Conservation (phyloP, 306 rosid species). For the Dalbergia oliveri region DNA sequence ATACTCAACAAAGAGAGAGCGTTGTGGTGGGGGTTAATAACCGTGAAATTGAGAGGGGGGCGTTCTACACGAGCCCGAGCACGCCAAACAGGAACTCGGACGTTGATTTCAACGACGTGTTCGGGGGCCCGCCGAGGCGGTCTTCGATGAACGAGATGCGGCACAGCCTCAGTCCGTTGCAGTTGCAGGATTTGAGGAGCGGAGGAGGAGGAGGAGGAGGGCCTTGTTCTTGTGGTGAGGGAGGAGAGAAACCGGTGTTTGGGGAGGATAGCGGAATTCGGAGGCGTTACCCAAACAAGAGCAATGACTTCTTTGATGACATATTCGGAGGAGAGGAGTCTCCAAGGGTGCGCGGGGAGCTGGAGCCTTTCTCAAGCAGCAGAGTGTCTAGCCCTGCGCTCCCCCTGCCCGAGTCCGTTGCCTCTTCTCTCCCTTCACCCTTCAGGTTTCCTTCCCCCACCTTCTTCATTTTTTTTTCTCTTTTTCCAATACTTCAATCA, state of each 20-base stretch:
- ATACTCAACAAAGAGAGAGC: slow-evolving; percentile 69
- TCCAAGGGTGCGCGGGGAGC: slow-evolving; percentile 8
- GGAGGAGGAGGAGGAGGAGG: slow-evolving; percentile 36
- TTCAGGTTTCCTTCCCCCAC: slow-evolving; percentile 61
- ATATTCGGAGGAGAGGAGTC: slow-evolving; percentile 77
- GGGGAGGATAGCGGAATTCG: slow-evolving; percentile 64
- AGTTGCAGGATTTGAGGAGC: slow-evolving; percentile 34
- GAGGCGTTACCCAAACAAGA: slow-evolving; percentile 58
- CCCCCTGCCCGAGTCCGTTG: slow-evolving; percentile 52
- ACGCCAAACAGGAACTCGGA: slow-evolving; percentile 58
- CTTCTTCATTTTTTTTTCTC: no score
- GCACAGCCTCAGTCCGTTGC: slow-evolving; percentile 40
- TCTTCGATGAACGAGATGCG: slow-evolving; percentile 60
- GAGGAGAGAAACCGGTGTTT: slow-evolving; percentile 81
- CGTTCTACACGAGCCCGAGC: slow-evolving; percentile 45
- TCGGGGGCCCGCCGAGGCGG: slow-evolving; percentile 91
- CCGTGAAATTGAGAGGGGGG: background rate
- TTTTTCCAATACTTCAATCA: no score
- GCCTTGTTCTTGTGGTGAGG: slow-evolving; percentile 28
- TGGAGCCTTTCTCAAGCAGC: slow-evolving; percentile 39
- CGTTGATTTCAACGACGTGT: slow-evolving; percentile 84
- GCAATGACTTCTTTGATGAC: slow-evolving; percentile 75
- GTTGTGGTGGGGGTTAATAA: slow-evolving; percentile 54
- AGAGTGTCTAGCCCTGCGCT: slow-evolving; percentile 58
- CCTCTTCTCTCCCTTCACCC: slow-evolving; percentile 50